Conservation (phyloP, 768 basidiomycete species). For the Rhodotorula diobovata region DNA sequence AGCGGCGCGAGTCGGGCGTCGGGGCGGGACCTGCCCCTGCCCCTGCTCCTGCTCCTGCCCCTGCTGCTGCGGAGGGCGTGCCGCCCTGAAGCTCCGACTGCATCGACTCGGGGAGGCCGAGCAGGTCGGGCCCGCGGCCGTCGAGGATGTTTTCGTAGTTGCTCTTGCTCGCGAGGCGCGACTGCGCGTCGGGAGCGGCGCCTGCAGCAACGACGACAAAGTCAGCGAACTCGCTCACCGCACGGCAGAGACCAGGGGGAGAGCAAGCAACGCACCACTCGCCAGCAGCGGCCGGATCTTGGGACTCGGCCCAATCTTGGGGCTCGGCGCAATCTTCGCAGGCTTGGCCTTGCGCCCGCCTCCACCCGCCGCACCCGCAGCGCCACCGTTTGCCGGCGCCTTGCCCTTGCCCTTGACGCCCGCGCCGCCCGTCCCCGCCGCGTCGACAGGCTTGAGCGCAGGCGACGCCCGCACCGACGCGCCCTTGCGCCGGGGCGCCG, state of each 20-base stretch:
- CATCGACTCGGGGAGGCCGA: slow-evolving; percentile 17
- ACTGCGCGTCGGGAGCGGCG: slow-evolving; percentile 32
- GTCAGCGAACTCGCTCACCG: too few species aligned
- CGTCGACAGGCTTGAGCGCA: slow-evolving; percentile 17
- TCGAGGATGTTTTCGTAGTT: slow-evolving; percentile 40
- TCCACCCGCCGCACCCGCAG: neutral
- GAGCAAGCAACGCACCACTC: slow-evolving; percentile 50
- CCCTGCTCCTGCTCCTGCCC: too few species aligned
- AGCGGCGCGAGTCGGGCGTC: slow-evolving; percentile 28
- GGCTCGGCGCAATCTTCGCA: slow-evolving; percentile 25
- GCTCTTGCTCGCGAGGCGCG: slow-evolving; percentile 38
- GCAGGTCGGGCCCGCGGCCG: slow-evolving; percentile 20
- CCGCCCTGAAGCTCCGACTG: slow-evolving; percentile 2
- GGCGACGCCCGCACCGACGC: slow-evolving; percentile 13
- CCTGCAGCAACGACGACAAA: slow-evolving; percentile 5
- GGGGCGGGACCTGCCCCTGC: too few species aligned
- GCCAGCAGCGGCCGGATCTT: slow-evolving; percentile 69
- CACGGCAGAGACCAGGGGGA: neutral
- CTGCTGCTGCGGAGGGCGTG: neutral
- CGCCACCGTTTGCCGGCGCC: neutral
- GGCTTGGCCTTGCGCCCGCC: slow-evolving; percentile 17
- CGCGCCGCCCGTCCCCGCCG: neutral
- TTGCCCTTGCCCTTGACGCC: slow-evolving; percentile 34
- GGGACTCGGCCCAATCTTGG: slow-evolving; percentile 52
- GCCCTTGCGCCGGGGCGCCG: slow-evolving; percentile 4